These are phyloP conservation scores for Salix brachista DNA, from an alignment of 345 rosid genomes.

Conservation along the genomic window DNA sequence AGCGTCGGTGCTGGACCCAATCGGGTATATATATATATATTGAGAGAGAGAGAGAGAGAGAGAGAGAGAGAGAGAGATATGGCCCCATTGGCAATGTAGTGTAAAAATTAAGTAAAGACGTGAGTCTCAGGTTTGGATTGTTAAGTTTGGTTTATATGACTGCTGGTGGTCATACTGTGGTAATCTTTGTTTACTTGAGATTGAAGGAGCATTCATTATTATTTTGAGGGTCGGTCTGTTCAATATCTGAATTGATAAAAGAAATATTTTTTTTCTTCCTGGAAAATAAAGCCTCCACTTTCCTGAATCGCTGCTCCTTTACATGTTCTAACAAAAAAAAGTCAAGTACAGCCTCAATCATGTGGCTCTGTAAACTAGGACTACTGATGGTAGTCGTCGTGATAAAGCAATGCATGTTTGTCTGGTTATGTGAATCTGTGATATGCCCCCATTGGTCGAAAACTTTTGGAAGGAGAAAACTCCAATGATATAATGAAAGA, in stretches of 20 bases:
- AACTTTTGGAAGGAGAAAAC: neutral
- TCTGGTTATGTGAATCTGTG: neutral
- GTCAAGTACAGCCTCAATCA: neutral
- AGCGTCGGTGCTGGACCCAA: conserved; percentile 26
- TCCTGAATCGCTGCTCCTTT: conserved; percentile 10
- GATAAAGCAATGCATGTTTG: neutral
- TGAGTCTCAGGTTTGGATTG: conserved; percentile 34
- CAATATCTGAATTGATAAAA: conserved; percentile 21
- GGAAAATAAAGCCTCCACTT: conserved; percentile 2
- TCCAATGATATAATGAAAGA: neutral
- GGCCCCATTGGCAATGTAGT: conserved; percentile 30
- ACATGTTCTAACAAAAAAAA: neutral
- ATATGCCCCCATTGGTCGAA: conserved; percentile 6
- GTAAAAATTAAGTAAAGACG: conserved; percentile 35
- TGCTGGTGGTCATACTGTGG: conserved; percentile 29
- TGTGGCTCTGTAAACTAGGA: neutral
- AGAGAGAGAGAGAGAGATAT: neutral
- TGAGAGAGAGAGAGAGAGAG: conserved; percentile 17
- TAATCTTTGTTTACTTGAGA: conserved; percentile 35
- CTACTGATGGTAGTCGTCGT: too few relatives aligned
- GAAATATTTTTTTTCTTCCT: conserved; percentile 12
- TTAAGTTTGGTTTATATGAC: conserved; percentile 34
- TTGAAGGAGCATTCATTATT: conserved; percentile 34
- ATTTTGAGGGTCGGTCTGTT: conserved; percentile 13
- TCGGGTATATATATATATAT: conserved; percentile 6